A percentile compares a stretch with the other conserved stretches of the same genome.
Evolutionary conservation across 176 grass and related monocot species (phyloP).

Genomic region (Rhynchospora tenuis): DNA sequence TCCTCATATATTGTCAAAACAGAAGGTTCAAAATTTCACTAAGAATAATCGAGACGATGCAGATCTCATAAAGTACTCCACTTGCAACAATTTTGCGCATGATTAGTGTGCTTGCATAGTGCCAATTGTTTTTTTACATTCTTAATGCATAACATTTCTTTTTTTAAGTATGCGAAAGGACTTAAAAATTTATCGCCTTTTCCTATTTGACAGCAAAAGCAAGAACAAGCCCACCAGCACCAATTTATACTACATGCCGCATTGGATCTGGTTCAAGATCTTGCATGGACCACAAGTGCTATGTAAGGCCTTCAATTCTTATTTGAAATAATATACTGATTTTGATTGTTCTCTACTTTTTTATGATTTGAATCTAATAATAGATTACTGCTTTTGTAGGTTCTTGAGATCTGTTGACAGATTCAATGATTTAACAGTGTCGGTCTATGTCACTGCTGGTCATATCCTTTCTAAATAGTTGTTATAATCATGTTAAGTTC

Average conservation of each 20-base stretch:
- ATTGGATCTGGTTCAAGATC: constrained; percentile 83
- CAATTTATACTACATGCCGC: constrained; percentile 94
- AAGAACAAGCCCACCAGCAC: constrained; percentile 77
- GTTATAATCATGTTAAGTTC: neutral
- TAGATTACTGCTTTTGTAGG: constrained; percentile 35
- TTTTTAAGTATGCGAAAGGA: neutral
- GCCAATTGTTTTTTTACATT: neutral
- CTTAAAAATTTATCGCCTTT: neutral
- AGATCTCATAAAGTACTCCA: neutral
- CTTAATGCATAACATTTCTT: neutral
- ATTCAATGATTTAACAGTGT: constrained; percentile 62
- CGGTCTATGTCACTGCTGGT: constrained; percentile 70
- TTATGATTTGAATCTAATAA: neutral
- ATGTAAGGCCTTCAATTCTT: constrained; percentile 33
- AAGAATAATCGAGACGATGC: neutral
- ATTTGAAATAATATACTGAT: constrained; percentile 7
- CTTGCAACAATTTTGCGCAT: neutral
- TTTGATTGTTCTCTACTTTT: neutral
- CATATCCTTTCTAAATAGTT: constrained; percentile 47
- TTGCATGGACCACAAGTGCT: constrained; percentile 78
- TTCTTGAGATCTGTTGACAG: constrained; percentile 71
- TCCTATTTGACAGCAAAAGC: constrained; percentile 45
- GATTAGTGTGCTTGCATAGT: neutral
- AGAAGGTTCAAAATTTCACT: neutral
- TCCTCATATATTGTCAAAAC: neutral